Conservation (phyloP, 2,329 filamentous ascomycete species). For the Paracoccidioides lutzii region DNA sequence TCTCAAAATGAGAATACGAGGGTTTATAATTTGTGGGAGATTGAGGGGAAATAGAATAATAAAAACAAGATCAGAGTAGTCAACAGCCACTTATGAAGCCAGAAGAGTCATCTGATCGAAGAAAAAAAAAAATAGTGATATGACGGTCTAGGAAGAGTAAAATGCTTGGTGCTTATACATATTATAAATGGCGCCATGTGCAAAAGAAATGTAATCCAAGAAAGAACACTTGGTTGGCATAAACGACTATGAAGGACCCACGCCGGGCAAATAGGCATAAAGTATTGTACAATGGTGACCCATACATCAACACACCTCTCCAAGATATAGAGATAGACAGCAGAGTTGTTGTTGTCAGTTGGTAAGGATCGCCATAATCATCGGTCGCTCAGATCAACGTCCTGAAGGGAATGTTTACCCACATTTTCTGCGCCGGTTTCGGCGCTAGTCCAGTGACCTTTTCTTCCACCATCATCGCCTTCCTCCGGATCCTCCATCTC, state of each 20-base stretch:
- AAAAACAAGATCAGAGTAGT: slow-evolving; percentile 3
- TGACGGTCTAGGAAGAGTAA: slow-evolving; percentile 10
- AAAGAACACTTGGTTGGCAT: slow-evolving; percentile 6
- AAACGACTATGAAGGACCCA: background rate
- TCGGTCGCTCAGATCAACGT: slow-evolving; percentile 48
- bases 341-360: background rate
- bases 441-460: slow-evolving; percentile 21
- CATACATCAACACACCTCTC: slow-evolving; percentile 7
- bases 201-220: slow-evolving; percentile 4
- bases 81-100: slow-evolving; percentile 10
- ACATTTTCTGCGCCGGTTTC: slow-evolving; percentile 50
- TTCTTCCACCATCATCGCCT: slow-evolving; percentile 53
- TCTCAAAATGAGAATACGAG: background rate
- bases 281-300: slow-evolving; percentile 5
- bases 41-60: background rate
- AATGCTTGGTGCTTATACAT: slow-evolving; percentile 14
- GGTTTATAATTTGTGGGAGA: background rate
- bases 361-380: slow-evolving; percentile 22
- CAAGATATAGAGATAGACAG: background rate
- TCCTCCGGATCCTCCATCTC: slow-evolving; percentile 59
- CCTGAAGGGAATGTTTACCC: slow-evolving; percentile 50
- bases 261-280: background rate
- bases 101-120: slow-evolving; percentile 10
- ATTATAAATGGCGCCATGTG: slow-evolving; percentile 10
- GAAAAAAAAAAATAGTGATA: slow-evolving; percentile 9